Evolutionary conservation across 768 basidiomycete species (phyloP).

Genomic region (Termitomyces eurrhizus): DNA sequence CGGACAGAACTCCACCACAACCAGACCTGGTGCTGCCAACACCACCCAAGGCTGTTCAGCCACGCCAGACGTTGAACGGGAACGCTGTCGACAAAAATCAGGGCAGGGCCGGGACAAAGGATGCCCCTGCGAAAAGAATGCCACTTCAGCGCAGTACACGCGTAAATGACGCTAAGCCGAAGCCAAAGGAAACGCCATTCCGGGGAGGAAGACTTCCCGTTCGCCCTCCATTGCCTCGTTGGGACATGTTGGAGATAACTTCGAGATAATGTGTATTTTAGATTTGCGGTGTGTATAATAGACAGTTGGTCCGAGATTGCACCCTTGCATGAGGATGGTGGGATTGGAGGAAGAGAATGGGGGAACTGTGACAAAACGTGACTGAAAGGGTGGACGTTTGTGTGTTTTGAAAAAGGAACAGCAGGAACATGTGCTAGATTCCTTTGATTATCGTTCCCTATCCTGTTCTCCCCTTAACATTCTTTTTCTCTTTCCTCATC

Average conservation of each 20-base stretch:
- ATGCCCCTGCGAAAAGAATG: neutral
- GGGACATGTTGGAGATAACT: constrained; percentile 17
- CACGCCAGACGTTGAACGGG: constrained; percentile 1
- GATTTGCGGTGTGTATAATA: neutral
- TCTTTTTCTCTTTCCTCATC: constrained; percentile 22
- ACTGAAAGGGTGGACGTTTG: constrained; percentile 24
- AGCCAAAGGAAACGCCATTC: constrained; percentile 18
- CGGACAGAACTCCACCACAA: constrained; percentile 7
- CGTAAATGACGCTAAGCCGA: constrained; percentile 14
- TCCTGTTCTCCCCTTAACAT: constrained; percentile 14
- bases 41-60: constrained; percentile 3
- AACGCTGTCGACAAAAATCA: constrained; percentile 2
- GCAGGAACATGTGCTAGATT: constrained; percentile 28
- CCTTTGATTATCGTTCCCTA: constrained; percentile 23
- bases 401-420: constrained; percentile 18
- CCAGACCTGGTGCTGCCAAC: neutral
- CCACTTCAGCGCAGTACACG: constrained; percentile 13
- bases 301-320: constrained; percentile 1
- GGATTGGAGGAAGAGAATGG: neutral
- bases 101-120: neutral
- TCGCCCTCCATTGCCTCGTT: constrained; percentile 23
- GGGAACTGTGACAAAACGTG: constrained; percentile 15
- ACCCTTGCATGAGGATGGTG: constrained; percentile 1
- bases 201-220: constrained; percentile 21
- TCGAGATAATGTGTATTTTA: neutral